Evolutionary conservation across 2,329 filamentous ascomycete genomes (phyloP).

Genomic region (Coniochaeta ligniaria): DNA sequence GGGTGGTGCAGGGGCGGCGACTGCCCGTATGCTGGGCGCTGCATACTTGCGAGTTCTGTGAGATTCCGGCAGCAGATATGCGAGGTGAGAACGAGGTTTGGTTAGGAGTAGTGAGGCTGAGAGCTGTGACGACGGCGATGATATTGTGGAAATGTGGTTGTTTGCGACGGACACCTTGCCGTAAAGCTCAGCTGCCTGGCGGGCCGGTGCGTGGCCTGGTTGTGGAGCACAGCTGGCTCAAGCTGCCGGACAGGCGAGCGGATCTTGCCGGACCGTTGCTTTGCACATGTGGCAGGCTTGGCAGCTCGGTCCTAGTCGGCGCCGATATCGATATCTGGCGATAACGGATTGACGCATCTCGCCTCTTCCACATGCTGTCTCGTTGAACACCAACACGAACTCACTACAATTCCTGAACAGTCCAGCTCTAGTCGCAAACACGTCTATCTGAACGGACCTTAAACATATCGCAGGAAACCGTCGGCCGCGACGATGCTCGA

Average conservation of each 20-base stretch:
- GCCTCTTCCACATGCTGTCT: too few relatives aligned
- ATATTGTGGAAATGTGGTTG: background rate
- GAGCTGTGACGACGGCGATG: background rate
- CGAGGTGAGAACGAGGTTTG: background rate
- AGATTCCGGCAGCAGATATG: background rate
- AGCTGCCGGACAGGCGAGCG: background rate
- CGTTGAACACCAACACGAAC: too few relatives aligned
- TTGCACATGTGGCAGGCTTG: background rate
- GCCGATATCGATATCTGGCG: background rate
- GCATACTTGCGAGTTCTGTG: slow-evolving; percentile 52
- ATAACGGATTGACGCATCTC: background rate
- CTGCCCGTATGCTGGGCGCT: slow-evolving; percentile 76
- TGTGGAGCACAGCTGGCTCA: background rate
- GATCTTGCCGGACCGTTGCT: background rate
- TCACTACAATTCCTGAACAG: too few relatives aligned
- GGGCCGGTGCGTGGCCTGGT: background rate
- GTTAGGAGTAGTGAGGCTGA: background rate
- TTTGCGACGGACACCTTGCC: slow-evolving; percentile 1
- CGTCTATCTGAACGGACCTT: too few relatives aligned
- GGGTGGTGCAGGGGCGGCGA: slow-evolving; percentile 95
- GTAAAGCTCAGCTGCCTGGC: background rate
- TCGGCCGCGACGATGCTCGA: slow-evolving; percentile 64
- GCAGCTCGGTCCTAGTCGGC: background rate
- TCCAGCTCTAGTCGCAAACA: too few relatives aligned
- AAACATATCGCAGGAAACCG: background rate